phyloP scores from a whole-genome alignment of 2,329 filamentous ascomycete species.

The Trichoderma guizhouense region DNA sequence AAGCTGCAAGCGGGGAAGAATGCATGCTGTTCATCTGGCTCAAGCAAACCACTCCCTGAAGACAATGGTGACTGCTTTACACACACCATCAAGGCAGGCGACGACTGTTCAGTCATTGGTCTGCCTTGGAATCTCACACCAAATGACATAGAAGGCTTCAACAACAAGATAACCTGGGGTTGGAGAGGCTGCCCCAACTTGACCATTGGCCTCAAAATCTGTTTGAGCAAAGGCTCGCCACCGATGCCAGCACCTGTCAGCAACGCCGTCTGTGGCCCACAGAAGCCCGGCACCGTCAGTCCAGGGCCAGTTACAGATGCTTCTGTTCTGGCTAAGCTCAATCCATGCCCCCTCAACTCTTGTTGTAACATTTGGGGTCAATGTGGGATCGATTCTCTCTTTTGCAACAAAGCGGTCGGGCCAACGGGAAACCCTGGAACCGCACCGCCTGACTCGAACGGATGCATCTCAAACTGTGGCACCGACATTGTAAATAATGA shows the following conservation, averaged over 20 bases:
- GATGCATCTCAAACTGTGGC: slow-evolving; percentile 26
- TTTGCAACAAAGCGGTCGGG: slow-evolving; percentile 28
- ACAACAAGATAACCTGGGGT: slow-evolving; percentile 28
- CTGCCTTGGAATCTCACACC: slow-evolving; percentile 21
- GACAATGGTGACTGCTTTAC: slow-evolving; percentile 35
- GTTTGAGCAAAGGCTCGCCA: slow-evolving; percentile 23
- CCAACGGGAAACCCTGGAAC: slow-evolving; percentile 11
- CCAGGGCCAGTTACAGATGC: slow-evolving; percentile 17
- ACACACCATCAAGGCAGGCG: slow-evolving; percentile 31
- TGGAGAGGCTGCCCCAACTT: slow-evolving; percentile 25
- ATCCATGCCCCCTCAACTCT: slow-evolving; percentile 31
- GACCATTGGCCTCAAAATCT: slow-evolving; percentile 20
- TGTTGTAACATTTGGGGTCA: slow-evolving; percentile 38
- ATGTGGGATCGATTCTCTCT: slow-evolving; percentile 39
- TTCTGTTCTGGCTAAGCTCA: slow-evolving; percentile 23
- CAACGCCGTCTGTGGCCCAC: slow-evolving; percentile 26
- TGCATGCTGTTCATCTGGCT: slow-evolving; percentile 38
- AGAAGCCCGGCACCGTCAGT: slow-evolving; percentile 23
- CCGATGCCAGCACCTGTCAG: slow-evolving; percentile 23
- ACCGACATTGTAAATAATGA: slow-evolving; percentile 20
- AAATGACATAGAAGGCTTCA: slow-evolving; percentile 20
- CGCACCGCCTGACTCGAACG: background rate
- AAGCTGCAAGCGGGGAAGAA: slow-evolving; percentile 32
- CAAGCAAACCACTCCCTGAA: slow-evolving; percentile 32
- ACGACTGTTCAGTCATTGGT: slow-evolving; percentile 34